A percentile compares a stretch with the other conserved stretches of the same genome.
phyloP scores from a whole-genome alignment of 345 rosid genomes.

The Salix caprea region DNA sequence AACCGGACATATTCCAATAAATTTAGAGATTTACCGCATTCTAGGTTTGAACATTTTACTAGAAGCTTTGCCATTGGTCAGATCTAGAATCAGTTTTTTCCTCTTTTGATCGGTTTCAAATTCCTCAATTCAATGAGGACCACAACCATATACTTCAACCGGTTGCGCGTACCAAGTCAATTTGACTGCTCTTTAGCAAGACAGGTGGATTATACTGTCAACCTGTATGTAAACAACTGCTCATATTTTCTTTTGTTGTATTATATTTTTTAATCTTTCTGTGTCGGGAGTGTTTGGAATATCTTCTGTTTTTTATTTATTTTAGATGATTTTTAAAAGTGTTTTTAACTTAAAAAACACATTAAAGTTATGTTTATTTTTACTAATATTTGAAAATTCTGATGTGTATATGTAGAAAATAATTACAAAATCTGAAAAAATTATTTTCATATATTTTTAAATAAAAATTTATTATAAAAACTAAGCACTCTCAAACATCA shows the following conservation, averaged over 20 bases:
- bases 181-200: constrained; percentile 21
- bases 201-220: background rate
- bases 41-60: constrained; percentile 11
- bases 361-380: too few relatives aligned
- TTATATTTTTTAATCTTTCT: too few relatives aligned
- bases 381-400: too few relatives aligned
- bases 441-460: too few relatives aligned
- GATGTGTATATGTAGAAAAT: too few relatives aligned
- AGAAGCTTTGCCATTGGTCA: constrained; percentile 11
- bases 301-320: too few relatives aligned
- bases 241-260: background rate
- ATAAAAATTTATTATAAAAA: too few relatives aligned
- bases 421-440: too few relatives aligned
- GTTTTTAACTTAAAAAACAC: too few relatives aligned
- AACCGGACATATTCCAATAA: constrained; percentile 56
- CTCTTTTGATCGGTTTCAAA: constrained; percentile 1
- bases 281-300: too few relatives aligned
- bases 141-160: constrained; percentile 8
- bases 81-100: background rate
- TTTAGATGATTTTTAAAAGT: too few relatives aligned
- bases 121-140: constrained; percentile 9
- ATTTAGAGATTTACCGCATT: background rate
- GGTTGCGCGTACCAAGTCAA: constrained; percentile 18
- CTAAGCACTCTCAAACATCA: too few relatives aligned
- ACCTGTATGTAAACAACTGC: constrained; percentile 5